Base-by-base conservation (phyloP, 352 stramenopile genomes). In the Phytophthora rubi region DNA sequence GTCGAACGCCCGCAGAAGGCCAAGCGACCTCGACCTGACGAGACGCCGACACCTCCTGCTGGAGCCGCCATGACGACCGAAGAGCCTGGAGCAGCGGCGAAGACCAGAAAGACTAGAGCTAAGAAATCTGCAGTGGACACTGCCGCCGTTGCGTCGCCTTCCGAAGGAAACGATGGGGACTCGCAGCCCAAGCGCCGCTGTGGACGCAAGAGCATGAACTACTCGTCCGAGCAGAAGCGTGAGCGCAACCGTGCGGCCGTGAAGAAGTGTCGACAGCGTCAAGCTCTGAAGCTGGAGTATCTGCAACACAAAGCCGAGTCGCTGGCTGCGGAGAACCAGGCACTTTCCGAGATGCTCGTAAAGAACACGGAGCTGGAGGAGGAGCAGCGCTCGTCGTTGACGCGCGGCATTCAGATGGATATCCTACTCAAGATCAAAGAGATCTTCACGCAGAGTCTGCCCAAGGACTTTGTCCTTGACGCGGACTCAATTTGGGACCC, bases 381-480 rank as follows among this genome's bases (percentile, higher is more conserved):
- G 4, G 76, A 81, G 42, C 81, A 88, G 66, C 85, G 85, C 23
- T 65, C 73, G 44, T 90, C 79, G 47, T 76, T 94, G 53, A 93
- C 82, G 51, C 83, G 87, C 18, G 87, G 87, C 54, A 94, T 94
- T 70, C 87, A 94, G 70, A 94, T 94, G 83, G 87, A 94, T 56
- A 94, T 94, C 39, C 35, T 94, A 63, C 76, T 94, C 62, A 94
- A 94, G 74, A 93, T 94, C 71, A 93, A 94, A 63, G 87, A 94
- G 75, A 92, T 94, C 64, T 94, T 94, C 68, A 94, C 82, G 53
- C 87, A 94, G 71, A 92, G 82, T 62, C 64, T 94, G 54, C 87
- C 87, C 5, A 94, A 94, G 59, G 87, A 94, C 68, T 94, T 94
- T 72, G 87, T 93, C 23, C 71, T 94, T 65, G 85, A 94, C 71